Evolutionary conservation across 495 filamentous ascomycete species (phyloP), one percentile per base, ranked within the genome.

Genomic region (Neurospora sp.): DNA sequence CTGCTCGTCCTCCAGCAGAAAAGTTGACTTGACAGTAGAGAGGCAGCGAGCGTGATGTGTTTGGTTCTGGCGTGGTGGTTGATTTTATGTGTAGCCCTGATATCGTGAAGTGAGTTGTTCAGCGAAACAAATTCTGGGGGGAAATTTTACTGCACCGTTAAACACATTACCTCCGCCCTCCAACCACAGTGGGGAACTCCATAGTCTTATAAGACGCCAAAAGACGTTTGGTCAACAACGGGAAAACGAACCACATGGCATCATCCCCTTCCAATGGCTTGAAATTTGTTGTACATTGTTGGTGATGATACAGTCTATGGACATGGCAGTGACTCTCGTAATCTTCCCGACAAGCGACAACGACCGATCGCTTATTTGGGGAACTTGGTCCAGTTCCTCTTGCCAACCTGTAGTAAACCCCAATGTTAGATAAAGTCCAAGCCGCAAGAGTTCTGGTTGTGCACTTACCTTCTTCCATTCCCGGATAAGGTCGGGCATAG

Each of bases 371-470:
- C 40, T 77, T 82, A 91, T 85, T 85, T 94, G 76, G 96, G 96
- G 88, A 88, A 99, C 80, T 93, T 92, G 83, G 90, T 94, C 96
- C 94, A 97, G 70, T 91, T 93, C 81, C 89, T 85, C 77, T 91
- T 94, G 81, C 94, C 94, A 83, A 88, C 85, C 92, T 97, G 81
- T 79, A 75, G 41, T 20, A 10, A 40, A n/a, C 69, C 73, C 78
- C 17, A 78, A 73, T 35, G 71, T 73, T 44, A 53, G 45, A 44
- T 40, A 31, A 3, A 3, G 20, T 59, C 20, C 35, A 17, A 70
- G 5, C 20, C 8, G 42, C 3, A 53, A 70, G 35, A n/a, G 7
- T 10, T 20, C 9, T 0, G 6, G 45, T 31, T 31, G 27, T 53
- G 12, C 7, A 68, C 59, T 70, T 81, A 96, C 94, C 91, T 93